Base-by-base conservation (phyloP, 2,329 filamentous ascomycete genomes). In the Aspergillus spinulosporus region DNA sequence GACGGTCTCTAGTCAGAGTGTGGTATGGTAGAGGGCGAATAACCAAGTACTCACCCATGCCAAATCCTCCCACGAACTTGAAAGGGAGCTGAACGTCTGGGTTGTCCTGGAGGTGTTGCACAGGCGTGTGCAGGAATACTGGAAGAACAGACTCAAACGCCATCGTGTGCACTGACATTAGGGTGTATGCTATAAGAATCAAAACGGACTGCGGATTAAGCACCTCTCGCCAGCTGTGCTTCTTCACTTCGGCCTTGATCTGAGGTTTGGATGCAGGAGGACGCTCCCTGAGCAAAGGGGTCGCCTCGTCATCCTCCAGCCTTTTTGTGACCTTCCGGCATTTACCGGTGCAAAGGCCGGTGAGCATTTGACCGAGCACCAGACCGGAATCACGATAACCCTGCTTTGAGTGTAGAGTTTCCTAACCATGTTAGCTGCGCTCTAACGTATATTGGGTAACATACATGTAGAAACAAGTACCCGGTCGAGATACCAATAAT, bases 111-210 rank as follows among this genome's bases (percentile, higher is more conserved):
- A 78, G 72, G 3, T 80, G 68, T 63, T 86, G 80, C 1, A 73
- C 74, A 0, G 88, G 88, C 62, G 90, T 88, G 73, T 96, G 89
- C 66, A 97, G 82, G 71, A 96, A 96, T 0, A 97, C 90, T 3
- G 92, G 89, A 1, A 97, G 83, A 2, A 93, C 80, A 68, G 96
- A 92, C 72, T 97, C 93, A 68, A 87, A 97, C 0, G 90, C 87
- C 39, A 95, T 85, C 0, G 85, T 87, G 72, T 96, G 92, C 48
- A 95, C 81, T 0, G 91, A 89, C 14, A 97, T 80, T 49, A 94
- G 80, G 1, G 88, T 88, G 73, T 97, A 97, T 0, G 87, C 82
- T 1, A 90, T 60, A 1, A 97, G 79, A 62, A 92, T 89, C 54
- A 94, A 80, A 32, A 82, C 80, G 0, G 90, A 89, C 72, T 96